These are phyloP conservation scores for Aspergillus felis DNA, from an alignment of 2,329 filamentous ascomycete species.

Conservation along the genomic window DNA sequence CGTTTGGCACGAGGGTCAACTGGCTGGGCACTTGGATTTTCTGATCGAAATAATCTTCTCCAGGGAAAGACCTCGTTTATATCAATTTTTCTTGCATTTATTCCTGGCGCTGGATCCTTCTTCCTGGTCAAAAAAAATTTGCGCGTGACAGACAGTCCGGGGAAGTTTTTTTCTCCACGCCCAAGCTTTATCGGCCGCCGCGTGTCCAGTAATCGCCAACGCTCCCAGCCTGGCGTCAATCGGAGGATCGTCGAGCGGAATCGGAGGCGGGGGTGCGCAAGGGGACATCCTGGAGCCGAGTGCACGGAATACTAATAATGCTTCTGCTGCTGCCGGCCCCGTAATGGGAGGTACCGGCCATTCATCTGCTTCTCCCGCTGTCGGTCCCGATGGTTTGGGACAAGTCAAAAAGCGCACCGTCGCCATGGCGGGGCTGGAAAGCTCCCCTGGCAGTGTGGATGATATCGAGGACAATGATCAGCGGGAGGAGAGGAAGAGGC, in stretches of 20 bases:
- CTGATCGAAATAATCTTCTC: not conserved
- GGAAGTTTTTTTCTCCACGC: slow-evolving; percentile 9
- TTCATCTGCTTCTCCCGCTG: slow-evolving; percentile 19
- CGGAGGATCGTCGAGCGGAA: slow-evolving; percentile 29
- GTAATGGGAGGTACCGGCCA: slow-evolving; percentile 35
- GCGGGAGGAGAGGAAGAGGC: slow-evolving; percentile 42
- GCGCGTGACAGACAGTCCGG: not conserved
- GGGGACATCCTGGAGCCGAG: slow-evolving; percentile 21
- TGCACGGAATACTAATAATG: slow-evolving; percentile 27
- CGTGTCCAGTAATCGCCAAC: slow-evolving; percentile 7
- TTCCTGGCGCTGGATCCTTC: not conserved
- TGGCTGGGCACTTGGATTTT: not conserved
- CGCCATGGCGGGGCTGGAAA: slow-evolving; percentile 42
- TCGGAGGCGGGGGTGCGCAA: slow-evolving; percentile 33
- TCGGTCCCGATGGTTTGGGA: slow-evolving; percentile 25
- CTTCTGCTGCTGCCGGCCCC: slow-evolving; percentile 32
- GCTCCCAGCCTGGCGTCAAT: slow-evolving; percentile 36
- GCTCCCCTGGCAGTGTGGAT: slow-evolving; percentile 45
- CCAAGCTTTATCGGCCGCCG: slow-evolving; percentile 12
- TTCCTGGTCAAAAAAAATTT: not conserved
- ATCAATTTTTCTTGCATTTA: slow-evolving; percentile 1
- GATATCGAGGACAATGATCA: slow-evolving; percentile 43
- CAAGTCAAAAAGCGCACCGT: slow-evolving; percentile 42
- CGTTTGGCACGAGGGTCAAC: not conserved
- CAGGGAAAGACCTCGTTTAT: not conserved